Evolutionary conservation across 2,329 filamentous ascomycete species (phyloP), one percentile per base, ranked within the genome.

Genomic region (Xylariaceae sp.): DNA sequence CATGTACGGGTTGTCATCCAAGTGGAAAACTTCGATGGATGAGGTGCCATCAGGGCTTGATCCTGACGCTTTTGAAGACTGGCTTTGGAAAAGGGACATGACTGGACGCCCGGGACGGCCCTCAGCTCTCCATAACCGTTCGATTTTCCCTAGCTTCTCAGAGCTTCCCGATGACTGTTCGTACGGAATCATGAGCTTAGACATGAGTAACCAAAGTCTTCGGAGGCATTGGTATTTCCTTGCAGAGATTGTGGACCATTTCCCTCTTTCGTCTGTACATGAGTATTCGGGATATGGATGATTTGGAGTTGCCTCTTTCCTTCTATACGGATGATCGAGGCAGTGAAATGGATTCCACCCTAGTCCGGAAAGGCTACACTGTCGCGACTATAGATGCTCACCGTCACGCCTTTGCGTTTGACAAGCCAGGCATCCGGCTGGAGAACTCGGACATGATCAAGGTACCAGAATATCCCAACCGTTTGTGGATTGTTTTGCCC

Each of bases 291-390:
- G 49, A 51, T 28, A 31, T 47, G 6, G 40, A 51, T 31, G 44
- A 39, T 11, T 17, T 3, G 14, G 42, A 18, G 9, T 28, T 51
- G 12, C 44, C 49, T 19, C 44, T 51, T 3, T 51, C 16, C 49
- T 51, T 47, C 49, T 11, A 51, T n/a, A 51, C 44, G 12, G 44
- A 44, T 9, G 19, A 19, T 6, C 49, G 49, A 51, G 49, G 49
- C 14, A 14, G 9, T 43, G 49, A 51, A 22, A 10, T 51, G 28
- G 31, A 16, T 3, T 31, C 43, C 42, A 12, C 38, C n/a, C 12
- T 22, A 14, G 19, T 46, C 33, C 14, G 38, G 7, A 43, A 47
- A 31, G 49, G 40, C 19, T n/a, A 51, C 44, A 51, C 49, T 3
- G 40, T 51, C 10, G 49, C 44, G 3, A 39, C 47, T 43, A 43